These are phyloP conservation scores for Trichoderma sp. DNA, from an alignment of 2,329 filamentous ascomycete genomes.

Conservation along the genomic window DNA sequence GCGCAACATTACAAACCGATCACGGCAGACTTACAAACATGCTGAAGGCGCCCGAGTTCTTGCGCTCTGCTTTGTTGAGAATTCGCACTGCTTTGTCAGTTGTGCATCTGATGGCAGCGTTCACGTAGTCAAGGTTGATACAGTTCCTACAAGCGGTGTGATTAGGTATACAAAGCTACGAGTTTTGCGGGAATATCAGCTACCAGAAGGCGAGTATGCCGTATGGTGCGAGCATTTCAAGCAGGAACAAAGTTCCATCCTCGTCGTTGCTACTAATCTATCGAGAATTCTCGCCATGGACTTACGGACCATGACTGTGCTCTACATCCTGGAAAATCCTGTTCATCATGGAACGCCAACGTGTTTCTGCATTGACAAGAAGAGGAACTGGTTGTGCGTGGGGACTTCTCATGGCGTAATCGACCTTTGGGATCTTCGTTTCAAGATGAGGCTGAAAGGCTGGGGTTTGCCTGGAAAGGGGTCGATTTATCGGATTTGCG, in stretches of 20 bases:
- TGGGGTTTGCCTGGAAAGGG: conserved; percentile 85
- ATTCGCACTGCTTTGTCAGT: conserved; percentile 90
- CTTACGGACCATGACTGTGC: conserved; percentile 77
- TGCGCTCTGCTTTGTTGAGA: conserved; percentile 86
- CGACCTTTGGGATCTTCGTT: conserved; percentile 95
- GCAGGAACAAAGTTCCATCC: conserved; percentile 75
- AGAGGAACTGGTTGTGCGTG: conserved; percentile 85
- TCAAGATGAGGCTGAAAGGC: conserved; percentile 80
- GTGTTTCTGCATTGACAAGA: conserved; percentile 84
- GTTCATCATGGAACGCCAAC: conserved; percentile 90
- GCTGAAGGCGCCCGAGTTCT: conserved; percentile 70
- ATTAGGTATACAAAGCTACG: conserved; percentile 78
- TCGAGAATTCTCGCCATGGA: conserved; percentile 84
- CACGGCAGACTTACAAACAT: conserved; percentile 82
- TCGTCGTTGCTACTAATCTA: conserved; percentile 83
- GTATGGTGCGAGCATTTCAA: conserved; percentile 94
- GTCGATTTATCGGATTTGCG: conserved; percentile 74
- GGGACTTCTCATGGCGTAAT: conserved; percentile 92
- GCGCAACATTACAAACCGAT: conserved; percentile 84
- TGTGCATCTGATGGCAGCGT: conserved; percentile 89
- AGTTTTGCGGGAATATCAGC: conserved; percentile 76
- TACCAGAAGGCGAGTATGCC: conserved; percentile 72
- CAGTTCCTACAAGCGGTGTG: conserved; percentile 48
- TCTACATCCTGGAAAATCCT: conserved; percentile 82
- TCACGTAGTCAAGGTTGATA: conserved; percentile 81